Percentiles rank a stretch among this genome's conserved stretches.
phyloP scores from a whole-genome alignment of 2,329 filamentous ascomycete species.

The Amauroascus niger region DNA sequence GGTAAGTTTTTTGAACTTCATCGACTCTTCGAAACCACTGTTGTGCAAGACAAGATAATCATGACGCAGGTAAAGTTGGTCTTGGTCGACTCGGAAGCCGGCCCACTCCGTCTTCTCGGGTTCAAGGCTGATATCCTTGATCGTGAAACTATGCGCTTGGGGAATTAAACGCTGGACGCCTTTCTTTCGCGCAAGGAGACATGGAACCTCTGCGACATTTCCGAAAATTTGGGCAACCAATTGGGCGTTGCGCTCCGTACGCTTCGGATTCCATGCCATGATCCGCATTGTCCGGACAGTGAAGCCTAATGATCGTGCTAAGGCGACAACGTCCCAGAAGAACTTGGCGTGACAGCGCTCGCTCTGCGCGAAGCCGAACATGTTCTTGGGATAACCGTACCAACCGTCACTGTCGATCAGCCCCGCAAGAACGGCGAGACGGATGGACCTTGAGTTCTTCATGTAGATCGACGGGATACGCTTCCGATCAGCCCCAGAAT shows the following conservation, averaged over 20 bases:
- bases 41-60: slow-evolving; percentile 42
- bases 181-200: slow-evolving; percentile 17
- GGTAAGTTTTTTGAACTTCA: slow-evolving; percentile 99
- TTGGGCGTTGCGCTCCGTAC: slow-evolving; percentile 8
- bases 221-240: slow-evolving; percentile 17
- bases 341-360: slow-evolving; percentile 12
- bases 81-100: slow-evolving; percentile 44
- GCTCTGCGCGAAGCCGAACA: slow-evolving; percentile 14
- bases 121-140: slow-evolving; percentile 39
- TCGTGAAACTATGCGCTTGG: slow-evolving; percentile 30
- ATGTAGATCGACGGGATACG: slow-evolving; percentile 15
- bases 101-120: slow-evolving; percentile 39
- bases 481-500: neutral
- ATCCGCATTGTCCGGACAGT: slow-evolving; percentile 11
- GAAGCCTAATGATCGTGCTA: slow-evolving; percentile 15
- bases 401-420: slow-evolving; percentile 14
- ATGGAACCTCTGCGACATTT: slow-evolving; percentile 19
- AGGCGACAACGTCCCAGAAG: slow-evolving; percentile 16
- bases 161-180: slow-evolving; percentile 17
- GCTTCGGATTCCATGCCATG: slow-evolving; percentile 1
- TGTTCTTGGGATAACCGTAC: slow-evolving; percentile 14
- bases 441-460: slow-evolving; percentile 17
- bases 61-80: slow-evolving; percentile 44
- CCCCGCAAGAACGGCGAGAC: slow-evolving; percentile 14
- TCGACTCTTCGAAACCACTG: slow-evolving; percentile 50